These are phyloP conservation scores for Apiotrichum siamense DNA, from an alignment of 1,284 basidiomycete genomes.

Conservation along the genomic window DNA sequence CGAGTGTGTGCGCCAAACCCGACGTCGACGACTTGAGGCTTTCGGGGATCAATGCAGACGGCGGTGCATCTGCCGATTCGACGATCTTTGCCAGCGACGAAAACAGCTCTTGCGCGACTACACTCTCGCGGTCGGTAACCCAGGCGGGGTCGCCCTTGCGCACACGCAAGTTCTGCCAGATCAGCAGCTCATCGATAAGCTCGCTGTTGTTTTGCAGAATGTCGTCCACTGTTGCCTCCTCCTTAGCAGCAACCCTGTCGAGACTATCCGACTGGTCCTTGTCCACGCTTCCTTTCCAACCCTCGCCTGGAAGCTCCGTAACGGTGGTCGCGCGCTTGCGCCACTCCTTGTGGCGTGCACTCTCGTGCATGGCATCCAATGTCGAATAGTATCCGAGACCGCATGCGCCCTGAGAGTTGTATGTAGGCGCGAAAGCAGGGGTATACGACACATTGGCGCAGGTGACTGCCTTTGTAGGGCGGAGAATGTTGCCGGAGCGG, in stretches of 20 bases:
- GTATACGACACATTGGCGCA: conserved; percentile 16
- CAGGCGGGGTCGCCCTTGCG: conserved; percentile 18
- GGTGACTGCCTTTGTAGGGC: neutral
- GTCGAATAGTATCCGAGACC: conserved; percentile 34
- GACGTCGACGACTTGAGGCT: neutral
- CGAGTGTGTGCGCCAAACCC: conserved; percentile 33
- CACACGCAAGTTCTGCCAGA: conserved; percentile 34
- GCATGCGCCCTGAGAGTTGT: conserved; percentile 28
- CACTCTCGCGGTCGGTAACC: conserved; percentile 28
- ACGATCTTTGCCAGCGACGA: conserved; percentile 27
- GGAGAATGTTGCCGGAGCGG: neutral
- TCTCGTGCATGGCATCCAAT: conserved; percentile 35
- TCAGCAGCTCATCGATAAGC: conserved; percentile 33
- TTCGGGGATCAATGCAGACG: conserved; percentile 6
- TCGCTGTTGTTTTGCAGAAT: conserved; percentile 27
- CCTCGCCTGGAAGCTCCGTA: conserved; percentile 2
- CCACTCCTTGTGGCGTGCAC: conserved; percentile 24
- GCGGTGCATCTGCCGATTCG: conserved; percentile 4
- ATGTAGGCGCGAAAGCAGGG: conserved; percentile 35
- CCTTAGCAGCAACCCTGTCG: conserved; percentile 4
- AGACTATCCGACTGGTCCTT: neutral
- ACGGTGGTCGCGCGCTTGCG: neutral
- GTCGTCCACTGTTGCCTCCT: conserved; percentile 20
- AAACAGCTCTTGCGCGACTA: conserved; percentile 32
- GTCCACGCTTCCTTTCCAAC: conserved; percentile 6